Evolutionary conservation across 305 asterid species (phyloP), one percentile per base, ranked within the genome.

Genomic region (Vinca major): DNA sequence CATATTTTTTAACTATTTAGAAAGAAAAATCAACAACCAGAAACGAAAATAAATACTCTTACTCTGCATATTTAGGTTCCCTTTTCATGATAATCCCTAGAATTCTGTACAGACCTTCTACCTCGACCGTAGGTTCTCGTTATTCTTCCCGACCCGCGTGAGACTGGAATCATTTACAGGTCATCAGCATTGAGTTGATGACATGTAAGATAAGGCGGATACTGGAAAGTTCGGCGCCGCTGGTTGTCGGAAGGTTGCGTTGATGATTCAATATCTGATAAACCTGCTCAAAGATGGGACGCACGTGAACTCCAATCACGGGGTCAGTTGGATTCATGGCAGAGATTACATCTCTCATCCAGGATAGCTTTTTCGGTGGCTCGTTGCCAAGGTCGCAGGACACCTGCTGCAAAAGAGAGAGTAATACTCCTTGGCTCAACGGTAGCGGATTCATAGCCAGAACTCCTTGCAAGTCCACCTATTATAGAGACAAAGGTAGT

Each of bases 341-440:
- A 52, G 94, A 68, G 0, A 88, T 58, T 49, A 91, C 84, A 73
- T 94, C 96, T 77, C 87, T 83, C 97, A 89, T 94, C 97, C 96
- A 94, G 4, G 82, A 80, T 55, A 94, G 75, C 66, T 93, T 93
- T 58, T 82, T 83, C 11, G 85, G 65, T 1, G 89, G 77, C 49
- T 91, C 99, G 7, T 79, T 85, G 81, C 75, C 66, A 37, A 88
- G 79, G 76, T 89, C 96, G 73, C 96, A 93, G 1, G 96, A 85
- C 77, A 93, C 73, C 79, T 91, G 97, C 80, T 91, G 96, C 20
- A 94, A 83, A 66, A 94, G 96, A 45, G 96, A 89, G 33, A 94
- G 93, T 68, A 94, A 87, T 53, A 94, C 99, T 50, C 99, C 97
- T 85, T 91, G 96, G 80, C 97, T 89, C 81, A 91, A 71, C 12